Evolutionary conservation across 202 grass and related monocot genomes (phyloP).

Genomic region (Carex arenaria): DNA sequence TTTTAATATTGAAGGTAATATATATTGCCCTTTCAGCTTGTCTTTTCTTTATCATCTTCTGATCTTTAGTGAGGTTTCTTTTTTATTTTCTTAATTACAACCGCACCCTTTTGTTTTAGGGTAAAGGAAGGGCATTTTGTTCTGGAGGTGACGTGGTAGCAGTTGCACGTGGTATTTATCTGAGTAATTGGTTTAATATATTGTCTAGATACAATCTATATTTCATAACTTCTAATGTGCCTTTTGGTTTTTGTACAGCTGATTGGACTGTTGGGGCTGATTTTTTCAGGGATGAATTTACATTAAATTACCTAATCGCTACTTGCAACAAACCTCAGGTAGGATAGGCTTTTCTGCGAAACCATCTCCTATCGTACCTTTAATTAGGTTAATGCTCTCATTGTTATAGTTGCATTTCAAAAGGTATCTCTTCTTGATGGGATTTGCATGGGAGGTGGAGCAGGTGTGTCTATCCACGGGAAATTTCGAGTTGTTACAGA

Average conservation of each 20-base stretch:
- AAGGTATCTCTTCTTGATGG: conserved; percentile 91
- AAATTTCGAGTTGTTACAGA: conserved; percentile 82
- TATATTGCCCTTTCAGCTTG: neutral
- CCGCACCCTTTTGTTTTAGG: conserved; percentile 42
- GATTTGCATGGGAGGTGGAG: conserved; percentile 91
- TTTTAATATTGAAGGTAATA: conserved; percentile 84
- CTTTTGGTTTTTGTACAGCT: conserved; percentile 39
- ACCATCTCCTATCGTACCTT: conserved; percentile 8
- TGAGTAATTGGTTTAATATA: neutral
- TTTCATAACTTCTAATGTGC: conserved; percentile 13
- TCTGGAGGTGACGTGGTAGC: conserved; percentile 89
- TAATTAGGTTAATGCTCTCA: neutral
- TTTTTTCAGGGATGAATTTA: conserved; percentile 77
- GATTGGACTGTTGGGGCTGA: conserved; percentile 72
- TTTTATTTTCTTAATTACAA: neutral
- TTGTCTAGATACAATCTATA: neutral
- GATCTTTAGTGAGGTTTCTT: neutral
- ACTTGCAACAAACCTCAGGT: conserved; percentile 91
- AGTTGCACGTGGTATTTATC: conserved; percentile 50
- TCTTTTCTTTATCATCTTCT: neutral
- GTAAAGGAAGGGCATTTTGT: conserved; percentile 96
- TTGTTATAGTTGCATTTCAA: conserved; percentile 9
- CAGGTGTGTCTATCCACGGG: conserved; percentile 92
- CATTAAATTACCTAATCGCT: conserved; percentile 82
- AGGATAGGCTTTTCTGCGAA: neutral